Percentiles rank a stretch among this genome's conserved stretches.
Evolutionary conservation across 495 filamentous ascomycete genomes (phyloP).

Genomic region (Chaetomium cochliodes): DNA sequence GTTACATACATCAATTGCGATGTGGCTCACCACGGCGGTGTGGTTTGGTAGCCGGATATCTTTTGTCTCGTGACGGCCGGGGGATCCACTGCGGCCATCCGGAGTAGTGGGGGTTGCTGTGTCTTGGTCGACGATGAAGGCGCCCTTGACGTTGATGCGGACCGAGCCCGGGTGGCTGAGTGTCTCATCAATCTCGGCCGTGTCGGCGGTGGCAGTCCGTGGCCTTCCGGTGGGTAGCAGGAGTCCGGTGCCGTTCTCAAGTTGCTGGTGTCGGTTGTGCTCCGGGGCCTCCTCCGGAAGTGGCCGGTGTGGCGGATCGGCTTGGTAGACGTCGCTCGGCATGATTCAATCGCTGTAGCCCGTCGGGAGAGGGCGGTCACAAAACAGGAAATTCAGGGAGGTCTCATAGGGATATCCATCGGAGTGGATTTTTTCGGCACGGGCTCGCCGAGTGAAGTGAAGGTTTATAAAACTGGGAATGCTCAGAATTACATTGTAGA

Average conservation of each 20-base stretch:
- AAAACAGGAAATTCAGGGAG: conserved; percentile 18
- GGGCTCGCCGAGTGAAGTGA: conserved; percentile 21
- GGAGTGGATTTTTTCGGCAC: conserved; percentile 22
- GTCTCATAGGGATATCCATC: conserved; percentile 26
- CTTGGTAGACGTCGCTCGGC: conserved; percentile 34
- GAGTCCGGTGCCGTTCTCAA: not conserved
- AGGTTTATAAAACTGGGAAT: conserved; percentile 32
- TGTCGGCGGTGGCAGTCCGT: conserved; percentile 42
- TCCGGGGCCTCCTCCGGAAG: conserved; percentile 13
- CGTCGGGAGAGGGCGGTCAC: conserved; percentile 1
- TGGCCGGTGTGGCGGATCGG: conserved; percentile 28
- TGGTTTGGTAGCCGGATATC: conserved; percentile 97
- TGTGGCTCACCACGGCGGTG: conserved; percentile 87
- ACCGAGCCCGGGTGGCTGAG: conserved; percentile 82
- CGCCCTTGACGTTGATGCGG: conserved; percentile 91
- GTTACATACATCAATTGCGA: conserved; percentile 84
- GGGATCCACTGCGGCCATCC: conserved; percentile 47
- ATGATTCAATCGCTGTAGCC: conserved; percentile 21
- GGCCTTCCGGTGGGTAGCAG: conserved; percentile 21
- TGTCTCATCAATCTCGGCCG: conserved; percentile 64
- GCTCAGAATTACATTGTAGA: conserved; percentile 45
- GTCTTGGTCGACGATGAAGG: conserved; percentile 90
- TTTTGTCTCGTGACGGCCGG: conserved; percentile 71
- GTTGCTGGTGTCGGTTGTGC: not conserved
- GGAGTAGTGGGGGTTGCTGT: conserved; percentile 51